Conservation (phyloP, 2,329 filamentous ascomycete species). For the Aspergillus sp. region DNA sequence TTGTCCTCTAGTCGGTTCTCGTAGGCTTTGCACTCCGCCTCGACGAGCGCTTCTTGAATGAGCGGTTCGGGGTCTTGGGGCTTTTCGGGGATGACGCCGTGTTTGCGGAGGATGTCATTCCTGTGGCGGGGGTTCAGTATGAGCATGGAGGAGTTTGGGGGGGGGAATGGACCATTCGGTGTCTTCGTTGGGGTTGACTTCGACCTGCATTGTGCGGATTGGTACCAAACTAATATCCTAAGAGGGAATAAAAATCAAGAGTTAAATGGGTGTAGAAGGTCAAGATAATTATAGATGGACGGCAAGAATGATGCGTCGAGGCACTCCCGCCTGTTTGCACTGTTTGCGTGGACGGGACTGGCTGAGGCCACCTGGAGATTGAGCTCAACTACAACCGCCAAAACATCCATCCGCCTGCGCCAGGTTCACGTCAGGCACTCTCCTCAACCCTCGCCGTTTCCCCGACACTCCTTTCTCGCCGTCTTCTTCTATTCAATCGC, state of each 20-base stretch:
- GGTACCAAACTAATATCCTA: not conserved
- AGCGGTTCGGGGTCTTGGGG: slow-evolving; percentile 91
- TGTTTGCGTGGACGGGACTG: slow-evolving; percentile 28
- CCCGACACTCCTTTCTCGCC: not conserved
- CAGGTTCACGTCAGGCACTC: slow-evolving; percentile 6
- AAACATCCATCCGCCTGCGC: slow-evolving; percentile 14
- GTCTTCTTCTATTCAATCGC: not conserved
- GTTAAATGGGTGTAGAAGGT: slow-evolving; percentile 1
- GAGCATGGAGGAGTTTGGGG: slow-evolving; percentile 3
- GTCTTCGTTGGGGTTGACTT: slow-evolving; percentile 92
- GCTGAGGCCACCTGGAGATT: slow-evolving; percentile 37
- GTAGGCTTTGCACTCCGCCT: slow-evolving; percentile 79
- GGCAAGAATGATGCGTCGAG: not conserved
- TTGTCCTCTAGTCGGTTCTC: slow-evolving; percentile 94
- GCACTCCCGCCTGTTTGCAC: slow-evolving; percentile 35
- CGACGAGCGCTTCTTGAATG: slow-evolving; percentile 89
- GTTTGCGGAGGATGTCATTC: slow-evolving; percentile 97
- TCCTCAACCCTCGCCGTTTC: slow-evolving; percentile 11
- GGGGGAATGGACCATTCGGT: slow-evolving; percentile 76
- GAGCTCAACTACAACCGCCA: slow-evolving; percentile 13
- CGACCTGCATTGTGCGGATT: slow-evolving; percentile 61
- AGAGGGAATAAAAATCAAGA: not conserved
- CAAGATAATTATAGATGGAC: slow-evolving; percentile 20
- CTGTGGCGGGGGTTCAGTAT: slow-evolving; percentile 48
- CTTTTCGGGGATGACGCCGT: slow-evolving; percentile 97